Conservation (phyloP, 768 basidiomycete species). For the Auricularia sp. region DNA sequence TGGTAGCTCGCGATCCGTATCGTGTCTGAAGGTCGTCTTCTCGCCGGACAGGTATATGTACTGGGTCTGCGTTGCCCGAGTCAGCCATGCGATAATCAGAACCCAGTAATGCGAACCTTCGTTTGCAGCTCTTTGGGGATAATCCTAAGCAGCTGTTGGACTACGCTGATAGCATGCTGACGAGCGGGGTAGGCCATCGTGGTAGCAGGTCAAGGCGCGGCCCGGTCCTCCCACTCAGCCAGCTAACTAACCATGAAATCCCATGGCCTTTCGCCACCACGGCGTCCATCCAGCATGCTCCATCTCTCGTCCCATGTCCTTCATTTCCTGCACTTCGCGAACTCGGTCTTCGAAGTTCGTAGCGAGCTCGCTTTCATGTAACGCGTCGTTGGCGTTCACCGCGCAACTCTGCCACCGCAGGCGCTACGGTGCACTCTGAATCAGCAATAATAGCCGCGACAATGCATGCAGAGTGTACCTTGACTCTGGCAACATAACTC, state of each 20-base stretch:
- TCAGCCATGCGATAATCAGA: neutral
- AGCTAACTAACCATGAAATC: neutral
- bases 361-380: neutral
- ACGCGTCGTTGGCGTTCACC: neutral
- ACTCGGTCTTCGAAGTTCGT: neutral
- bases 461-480: neutral
- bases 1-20: constrained; percentile 73
- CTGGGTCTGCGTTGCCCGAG: constrained; percentile 42
- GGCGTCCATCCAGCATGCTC: neutral
- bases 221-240: too few species aligned
- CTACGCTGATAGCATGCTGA: too few species aligned
- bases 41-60: constrained; percentile 60
- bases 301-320: neutral
- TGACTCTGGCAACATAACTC: neutral
- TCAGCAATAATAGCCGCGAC: neutral
- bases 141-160: too few species aligned
- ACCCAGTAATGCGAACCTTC: too few species aligned
- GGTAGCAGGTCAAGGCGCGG: too few species aligned
- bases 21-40: constrained; percentile 54
- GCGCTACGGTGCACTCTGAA: neutral
- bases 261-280: neutral
- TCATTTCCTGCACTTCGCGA: neutral
- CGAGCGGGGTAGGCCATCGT: neutral
- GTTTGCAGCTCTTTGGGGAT: too few species aligned
- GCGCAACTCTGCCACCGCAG: neutral